Evolutionary conservation across 116 monocot genomes (phyloP).

Genomic region (Phalaenopsis hybrid): DNA sequence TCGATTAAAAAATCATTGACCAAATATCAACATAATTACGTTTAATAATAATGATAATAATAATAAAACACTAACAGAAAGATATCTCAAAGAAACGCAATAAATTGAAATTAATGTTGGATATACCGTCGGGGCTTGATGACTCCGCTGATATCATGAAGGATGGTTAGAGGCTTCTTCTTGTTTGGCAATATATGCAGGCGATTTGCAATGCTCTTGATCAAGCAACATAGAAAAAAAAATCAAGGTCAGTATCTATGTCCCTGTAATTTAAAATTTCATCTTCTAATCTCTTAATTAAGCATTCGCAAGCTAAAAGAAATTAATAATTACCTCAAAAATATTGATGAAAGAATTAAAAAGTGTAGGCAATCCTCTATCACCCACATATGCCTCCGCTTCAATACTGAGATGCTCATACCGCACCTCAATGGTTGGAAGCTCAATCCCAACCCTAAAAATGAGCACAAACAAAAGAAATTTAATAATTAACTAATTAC

Average conservation of each 20-base stretch:
- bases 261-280: neutral
- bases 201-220: slow-evolving; percentile 14
- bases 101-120: slow-evolving; percentile 32
- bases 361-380: slow-evolving; percentile 57
- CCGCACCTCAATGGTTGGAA: slow-evolving; percentile 48
- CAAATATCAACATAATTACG: too few relatives aligned
- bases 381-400: slow-evolving; percentile 47
- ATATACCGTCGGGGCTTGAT: slow-evolving; percentile 69
- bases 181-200: slow-evolving; percentile 58
- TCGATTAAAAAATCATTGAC: too few relatives aligned
- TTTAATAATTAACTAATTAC: too few relatives aligned
- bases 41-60: too few relatives aligned
- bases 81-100: neutral
- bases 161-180: slow-evolving; percentile 54
- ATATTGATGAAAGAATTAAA: slow-evolving; percentile 45
- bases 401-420: slow-evolving; percentile 31
- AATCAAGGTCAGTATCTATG: neutral
- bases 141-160: slow-evolving; percentile 69
- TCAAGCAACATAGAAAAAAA: neutral
- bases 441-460: slow-evolving; percentile 32
- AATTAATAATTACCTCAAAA: slow-evolving; percentile 9
- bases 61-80: too few relatives aligned
- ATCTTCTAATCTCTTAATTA: neutral
- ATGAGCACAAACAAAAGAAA: neutral
- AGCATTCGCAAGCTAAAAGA: neutral